Conservation (phyloP, 2,329 filamentous ascomycete genomes). For the Monosporascus sp. region DNA sequence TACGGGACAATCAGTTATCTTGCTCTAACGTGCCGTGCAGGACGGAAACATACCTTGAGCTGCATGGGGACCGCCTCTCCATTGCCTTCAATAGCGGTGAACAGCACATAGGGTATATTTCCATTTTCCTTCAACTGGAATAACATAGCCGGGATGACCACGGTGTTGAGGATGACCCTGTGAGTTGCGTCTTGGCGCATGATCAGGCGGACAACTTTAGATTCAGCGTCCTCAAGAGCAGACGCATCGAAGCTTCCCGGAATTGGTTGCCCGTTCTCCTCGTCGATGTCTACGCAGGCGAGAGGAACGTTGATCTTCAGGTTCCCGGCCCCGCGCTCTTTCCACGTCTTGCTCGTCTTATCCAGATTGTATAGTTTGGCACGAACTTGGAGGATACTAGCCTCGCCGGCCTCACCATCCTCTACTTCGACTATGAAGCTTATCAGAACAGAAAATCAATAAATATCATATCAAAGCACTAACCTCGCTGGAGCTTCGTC, state of each 20-base stretch:
- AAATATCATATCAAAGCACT: slow-evolving; percentile 23
- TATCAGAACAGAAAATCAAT: slow-evolving; percentile 21
- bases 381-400: slow-evolving; percentile 67
- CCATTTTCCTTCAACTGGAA: slow-evolving; percentile 72
- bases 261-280: slow-evolving; percentile 40
- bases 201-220: slow-evolving; percentile 65
- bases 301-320: slow-evolving; percentile 77
- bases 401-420: slow-evolving; percentile 82
- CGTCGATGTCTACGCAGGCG: slow-evolving; percentile 49
- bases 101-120: slow-evolving; percentile 64
- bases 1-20: slow-evolving; percentile 20
- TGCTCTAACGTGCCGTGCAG: neutral
- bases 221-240: slow-evolving; percentile 40
- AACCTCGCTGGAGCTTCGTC: slow-evolving; percentile 64
- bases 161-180: slow-evolving; percentile 80
- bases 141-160: slow-evolving; percentile 70
- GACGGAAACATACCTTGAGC: slow-evolving; percentile 46
- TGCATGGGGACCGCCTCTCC: slow-evolving; percentile 54
- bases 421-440: slow-evolving; percentile 57
- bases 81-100: slow-evolving; percentile 56
- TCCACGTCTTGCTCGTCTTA: slow-evolving; percentile 68
- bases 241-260: slow-evolving; percentile 53
- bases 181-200: slow-evolving; percentile 90
- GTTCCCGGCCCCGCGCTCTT: slow-evolving; percentile 79
- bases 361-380: slow-evolving; percentile 82